Conservation (phyloP, 108 stramenopile species). For the Aureococcus anophagefferens region DNA sequence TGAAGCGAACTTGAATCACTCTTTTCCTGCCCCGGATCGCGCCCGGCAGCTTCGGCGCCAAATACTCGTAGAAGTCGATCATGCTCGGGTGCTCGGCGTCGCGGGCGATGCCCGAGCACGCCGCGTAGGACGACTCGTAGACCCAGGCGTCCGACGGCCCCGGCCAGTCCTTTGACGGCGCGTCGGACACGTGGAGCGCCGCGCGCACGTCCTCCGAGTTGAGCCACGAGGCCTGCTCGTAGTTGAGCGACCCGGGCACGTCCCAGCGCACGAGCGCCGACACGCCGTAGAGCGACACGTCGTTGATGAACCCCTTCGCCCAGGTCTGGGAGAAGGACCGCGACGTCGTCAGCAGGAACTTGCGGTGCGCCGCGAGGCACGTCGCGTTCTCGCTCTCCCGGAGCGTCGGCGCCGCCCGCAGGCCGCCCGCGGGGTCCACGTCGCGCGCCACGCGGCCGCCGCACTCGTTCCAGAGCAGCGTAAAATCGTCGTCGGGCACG, state of each 20-base stretch:
- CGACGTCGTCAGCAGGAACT: constrained; percentile 40
- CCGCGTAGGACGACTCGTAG: constrained; percentile 53
- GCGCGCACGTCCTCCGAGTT: constrained; percentile 42
- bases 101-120: constrained; percentile 40
- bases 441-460: constrained; percentile 12
- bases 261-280: constrained; percentile 14
- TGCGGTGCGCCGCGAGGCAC: constrained; percentile 48
- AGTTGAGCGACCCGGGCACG: constrained; percentile 25
- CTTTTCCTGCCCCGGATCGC: no score
- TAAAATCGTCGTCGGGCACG: constrained; percentile 45
- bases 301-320: constrained; percentile 51
- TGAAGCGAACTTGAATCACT: no score
- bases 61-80: constrained; percentile 51
- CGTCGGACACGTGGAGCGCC: constrained; percentile 47
- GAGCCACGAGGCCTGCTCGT: constrained; percentile 47
- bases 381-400: no score
- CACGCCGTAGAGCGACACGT: constrained; percentile 42
- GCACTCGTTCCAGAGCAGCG: constrained; percentile 49
- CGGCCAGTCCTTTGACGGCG: constrained; percentile 44
- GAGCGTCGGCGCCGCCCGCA: no score
- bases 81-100: constrained; percentile 24
- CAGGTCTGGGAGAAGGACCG: constrained; percentile 49
- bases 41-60: constrained; percentile 39
- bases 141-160: constrained; percentile 40
- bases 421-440: no score